Percentiles rank a stretch among this genome's conserved stretches.
Conservation (phyloP, 169 alveolate species). For the Perkinsus chesapeaki region DNA sequence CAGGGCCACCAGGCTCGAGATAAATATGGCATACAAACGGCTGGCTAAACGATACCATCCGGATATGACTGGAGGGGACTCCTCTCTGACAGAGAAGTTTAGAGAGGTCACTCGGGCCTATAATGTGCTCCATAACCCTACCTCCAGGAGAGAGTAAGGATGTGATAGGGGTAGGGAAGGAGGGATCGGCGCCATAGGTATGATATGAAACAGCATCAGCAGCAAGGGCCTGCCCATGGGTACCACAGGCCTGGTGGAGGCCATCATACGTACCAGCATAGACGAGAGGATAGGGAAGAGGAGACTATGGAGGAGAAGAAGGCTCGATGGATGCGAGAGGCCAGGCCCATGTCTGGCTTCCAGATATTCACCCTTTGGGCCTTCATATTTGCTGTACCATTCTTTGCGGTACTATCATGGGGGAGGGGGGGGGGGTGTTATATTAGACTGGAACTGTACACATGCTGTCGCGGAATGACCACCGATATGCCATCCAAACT, state of each 20-base stretch:
- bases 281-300: not conserved
- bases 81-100: not conserved
- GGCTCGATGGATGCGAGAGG: not conserved
- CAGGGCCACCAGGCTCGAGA: conserved; percentile 44
- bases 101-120: not conserved
- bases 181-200: not conserved
- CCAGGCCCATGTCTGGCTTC: not conserved
- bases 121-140: not conserved
- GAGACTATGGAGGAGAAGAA: not conserved
- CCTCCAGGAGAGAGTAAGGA: not conserved
- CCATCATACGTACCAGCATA: not conserved
- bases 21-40: conserved; percentile 52
- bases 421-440: not conserved
- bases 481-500: too few species aligned
- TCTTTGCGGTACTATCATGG: not conserved
- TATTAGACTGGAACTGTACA: not conserved
- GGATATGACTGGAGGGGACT: conserved; percentile 24
- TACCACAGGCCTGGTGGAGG: too few species aligned
- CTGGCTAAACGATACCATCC: conserved; percentile 64
- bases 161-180: too few species aligned
- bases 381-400: not conserved
- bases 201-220: not conserved
- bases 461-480: too few species aligned
- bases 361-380: not conserved
- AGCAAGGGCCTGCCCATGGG: not conserved